A percentile compares a stretch with the other conserved stretches of the same genome.
Conservation (phyloP, 306 rosid genomes). For the Astragalus glycyphyllos region DNA sequence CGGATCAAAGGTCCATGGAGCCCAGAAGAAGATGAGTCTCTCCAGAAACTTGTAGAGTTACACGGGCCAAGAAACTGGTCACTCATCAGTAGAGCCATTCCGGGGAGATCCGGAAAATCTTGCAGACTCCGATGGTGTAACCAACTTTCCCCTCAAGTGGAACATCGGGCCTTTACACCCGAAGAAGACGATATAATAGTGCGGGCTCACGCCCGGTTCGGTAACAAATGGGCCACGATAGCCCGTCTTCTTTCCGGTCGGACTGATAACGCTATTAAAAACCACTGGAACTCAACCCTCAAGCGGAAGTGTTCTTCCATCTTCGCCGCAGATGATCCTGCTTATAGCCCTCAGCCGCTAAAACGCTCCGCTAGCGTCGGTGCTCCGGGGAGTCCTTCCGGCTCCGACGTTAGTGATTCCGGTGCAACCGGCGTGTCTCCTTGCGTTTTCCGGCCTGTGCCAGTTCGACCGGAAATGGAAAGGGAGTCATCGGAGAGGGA, state of each 20-base stretch:
- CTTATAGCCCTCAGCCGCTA: constrained; percentile 51
- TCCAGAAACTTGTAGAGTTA: constrained; percentile 69
- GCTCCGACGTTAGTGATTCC: constrained; percentile 86
- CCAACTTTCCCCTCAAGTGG: constrained; percentile 93
- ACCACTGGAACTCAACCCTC: constrained; percentile 97
- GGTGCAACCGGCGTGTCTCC: constrained; percentile 55
- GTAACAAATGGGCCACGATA: constrained; percentile 96
- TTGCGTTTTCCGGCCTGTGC: constrained; percentile 65
- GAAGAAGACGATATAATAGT: constrained; percentile 86
- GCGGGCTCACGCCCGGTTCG: constrained; percentile 88
- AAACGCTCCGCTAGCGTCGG: constrained; percentile 81
- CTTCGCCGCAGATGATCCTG: constrained; percentile 39
- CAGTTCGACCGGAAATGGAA: constrained; percentile 59
- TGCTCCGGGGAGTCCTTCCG: constrained; percentile 77
- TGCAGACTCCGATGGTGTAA: constrained; percentile 98
- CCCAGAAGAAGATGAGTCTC: constrained; percentile 85
- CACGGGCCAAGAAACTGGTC: constrained; percentile 95
- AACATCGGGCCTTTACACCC: constrained; percentile 82
- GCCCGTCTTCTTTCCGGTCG: constrained; percentile 84
- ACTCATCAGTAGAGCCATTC: constrained; percentile 77
- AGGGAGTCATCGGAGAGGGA: constrained; percentile 53
- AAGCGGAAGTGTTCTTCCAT: constrained; percentile 73
- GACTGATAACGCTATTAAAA: constrained; percentile 96
- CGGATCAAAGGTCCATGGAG: constrained; percentile 99
- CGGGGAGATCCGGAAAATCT: constrained; percentile 90